A percentile compares a stretch with the other conserved stretches of the same genome.
These are phyloP conservation scores for Fusarium pseudoanthophilum DNA, from an alignment of 2,329 filamentous ascomycete species.

Conservation along the genomic window DNA sequence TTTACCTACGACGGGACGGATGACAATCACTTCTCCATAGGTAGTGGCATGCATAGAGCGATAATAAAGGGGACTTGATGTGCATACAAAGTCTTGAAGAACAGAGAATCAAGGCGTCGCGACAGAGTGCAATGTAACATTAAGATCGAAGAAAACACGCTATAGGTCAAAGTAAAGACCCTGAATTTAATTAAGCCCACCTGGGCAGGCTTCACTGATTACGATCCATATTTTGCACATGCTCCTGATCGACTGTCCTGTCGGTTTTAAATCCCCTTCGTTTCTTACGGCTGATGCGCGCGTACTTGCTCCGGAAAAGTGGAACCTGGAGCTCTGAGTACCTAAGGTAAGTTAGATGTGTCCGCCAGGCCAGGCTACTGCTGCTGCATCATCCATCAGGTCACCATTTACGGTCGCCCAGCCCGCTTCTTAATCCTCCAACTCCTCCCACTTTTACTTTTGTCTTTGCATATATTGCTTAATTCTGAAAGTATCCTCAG, in stretches of 20 bases:
- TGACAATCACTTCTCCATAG: neutral
- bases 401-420: constrained; percentile 24
- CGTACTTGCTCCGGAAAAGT: constrained; percentile 31
- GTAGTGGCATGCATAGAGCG: neutral
- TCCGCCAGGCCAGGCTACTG: constrained; percentile 40
- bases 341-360: constrained; percentile 11
- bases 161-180: neutral
- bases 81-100: neutral
- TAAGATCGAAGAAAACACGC: neutral
- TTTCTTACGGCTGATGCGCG: neutral
- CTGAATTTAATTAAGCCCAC: neutral
- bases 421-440: constrained; percentile 32
- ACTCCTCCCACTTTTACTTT: constrained; percentile 29
- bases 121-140: neutral
- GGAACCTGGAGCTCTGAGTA: constrained; percentile 25
- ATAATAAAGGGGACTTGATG: neutral
- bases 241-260: neutral
- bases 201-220: neutral
- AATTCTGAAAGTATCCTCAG: neutral
- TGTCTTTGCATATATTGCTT: constrained; percentile 16
- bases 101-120: neutral
- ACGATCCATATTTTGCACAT: neutral
- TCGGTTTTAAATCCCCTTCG: neutral
- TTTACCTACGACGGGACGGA: neutral
- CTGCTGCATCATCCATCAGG: constrained; percentile 47